phyloP scores from a whole-genome alignment of 2,329 filamentous ascomycete genomes.

The Neofusicoccum parvum region DNA sequence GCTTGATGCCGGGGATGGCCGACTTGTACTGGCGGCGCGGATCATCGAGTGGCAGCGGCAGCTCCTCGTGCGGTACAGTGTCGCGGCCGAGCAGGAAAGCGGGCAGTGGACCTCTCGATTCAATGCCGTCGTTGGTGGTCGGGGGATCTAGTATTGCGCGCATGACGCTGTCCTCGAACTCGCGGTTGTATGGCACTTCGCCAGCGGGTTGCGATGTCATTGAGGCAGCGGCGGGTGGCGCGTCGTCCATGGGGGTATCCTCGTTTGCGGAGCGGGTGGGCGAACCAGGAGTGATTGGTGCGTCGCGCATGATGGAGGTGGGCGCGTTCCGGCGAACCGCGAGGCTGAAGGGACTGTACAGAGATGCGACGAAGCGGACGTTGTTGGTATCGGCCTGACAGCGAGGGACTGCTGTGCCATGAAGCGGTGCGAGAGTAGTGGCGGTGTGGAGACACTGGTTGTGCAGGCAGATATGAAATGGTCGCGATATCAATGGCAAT shows the following conservation, averaged over 20 bases:
- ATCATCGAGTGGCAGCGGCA: conserved; percentile 48
- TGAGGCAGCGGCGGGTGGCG: conserved; percentile 27
- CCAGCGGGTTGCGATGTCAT: conserved; percentile 39
- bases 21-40: conserved; percentile 45
- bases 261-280: conserved; percentile 38
- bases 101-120: conserved; percentile 30
- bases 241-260: conserved; percentile 27
- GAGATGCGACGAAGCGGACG: background rate
- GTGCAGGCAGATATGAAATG: no score
- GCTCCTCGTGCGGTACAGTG: conserved; percentile 33
- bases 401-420: background rate
- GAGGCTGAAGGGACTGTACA: background rate
- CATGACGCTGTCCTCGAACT: conserved; percentile 50
- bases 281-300: conserved; percentile 27
- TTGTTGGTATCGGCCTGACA: background rate
- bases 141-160: conserved; percentile 39
- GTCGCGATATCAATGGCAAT: background rate
- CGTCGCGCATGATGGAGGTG: conserved; percentile 23
- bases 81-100: conserved; percentile 31
- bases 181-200: conserved; percentile 44
- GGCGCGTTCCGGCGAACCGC: background rate
- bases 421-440: background rate
- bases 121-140: conserved; percentile 27
- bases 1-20: conserved; percentile 46
- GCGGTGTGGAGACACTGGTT: background rate